phyloP scores from a whole-genome alignment of 1,284 basidiomycete species.

The Sanghuangporus baumii region DNA sequence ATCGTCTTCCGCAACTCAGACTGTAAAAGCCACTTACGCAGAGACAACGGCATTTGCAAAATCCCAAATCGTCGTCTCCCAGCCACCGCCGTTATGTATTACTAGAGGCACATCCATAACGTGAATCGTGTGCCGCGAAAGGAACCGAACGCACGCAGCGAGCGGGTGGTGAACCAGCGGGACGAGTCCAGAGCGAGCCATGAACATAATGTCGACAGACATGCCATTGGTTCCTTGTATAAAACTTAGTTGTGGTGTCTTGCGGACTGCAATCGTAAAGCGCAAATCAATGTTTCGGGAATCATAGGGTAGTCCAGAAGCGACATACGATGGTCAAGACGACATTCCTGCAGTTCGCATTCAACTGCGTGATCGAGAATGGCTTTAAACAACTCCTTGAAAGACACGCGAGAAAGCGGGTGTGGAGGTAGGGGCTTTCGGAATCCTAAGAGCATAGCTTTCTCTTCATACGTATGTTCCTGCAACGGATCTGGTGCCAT shows the following conservation, averaged over 20 bases:
- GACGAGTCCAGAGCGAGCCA: conserved; percentile 1
- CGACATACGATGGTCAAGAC: conserved; percentile 9
- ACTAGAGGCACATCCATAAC: conserved; percentile 9
- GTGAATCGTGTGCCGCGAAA: conserved; percentile 1
- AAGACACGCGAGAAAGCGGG: conserved; percentile 1
- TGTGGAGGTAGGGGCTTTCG: conserved; percentile 6
- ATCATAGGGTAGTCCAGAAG: background rate
- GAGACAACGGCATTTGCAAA: conserved; percentile 2
- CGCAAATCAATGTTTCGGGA: background rate
- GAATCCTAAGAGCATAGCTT: conserved; percentile 5
- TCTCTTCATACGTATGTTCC: conserved; percentile 12
- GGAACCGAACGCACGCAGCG: conserved; percentile 11
- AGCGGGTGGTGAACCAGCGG: conserved; percentile 9
- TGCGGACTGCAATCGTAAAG: background rate
- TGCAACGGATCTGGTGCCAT: conserved; percentile 2
- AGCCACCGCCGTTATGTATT: background rate
- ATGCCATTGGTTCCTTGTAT: background rate
- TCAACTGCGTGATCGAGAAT: conserved; percentile 12
- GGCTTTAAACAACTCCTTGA: conserved; percentile 4
- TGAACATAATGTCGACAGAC: background rate
- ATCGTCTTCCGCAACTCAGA: background rate
- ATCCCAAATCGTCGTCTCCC: conserved; percentile 13
- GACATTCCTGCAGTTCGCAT: conserved; percentile 12
- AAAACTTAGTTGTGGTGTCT: background rate
- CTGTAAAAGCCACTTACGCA: conserved; percentile 1